Evolutionary conservation across 78 protist species (phyloP).

Genomic region (Dictyostelium discoideum): DNA sequence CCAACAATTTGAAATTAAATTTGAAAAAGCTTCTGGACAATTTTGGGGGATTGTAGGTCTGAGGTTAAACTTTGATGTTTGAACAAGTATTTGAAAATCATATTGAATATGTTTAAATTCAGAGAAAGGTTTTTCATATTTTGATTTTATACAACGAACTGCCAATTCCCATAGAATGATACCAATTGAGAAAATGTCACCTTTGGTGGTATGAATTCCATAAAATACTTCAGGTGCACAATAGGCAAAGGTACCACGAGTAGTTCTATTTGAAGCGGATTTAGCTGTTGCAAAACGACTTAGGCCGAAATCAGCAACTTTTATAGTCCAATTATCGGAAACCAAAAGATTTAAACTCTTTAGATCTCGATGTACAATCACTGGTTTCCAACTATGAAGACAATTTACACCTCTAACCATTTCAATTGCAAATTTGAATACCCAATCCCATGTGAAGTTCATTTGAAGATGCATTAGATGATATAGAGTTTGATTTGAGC

Average conservation of each 20-base stretch:
- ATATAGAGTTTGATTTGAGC: slow-evolving; percentile 74
- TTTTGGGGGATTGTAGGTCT: slow-evolving; percentile 83
- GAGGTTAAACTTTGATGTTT: slow-evolving; percentile 31
- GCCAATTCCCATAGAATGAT: slow-evolving; percentile 77
- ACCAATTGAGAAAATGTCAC: slow-evolving; percentile 77
- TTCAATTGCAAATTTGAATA: slow-evolving; percentile 58
- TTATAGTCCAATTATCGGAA: slow-evolving; percentile 54
- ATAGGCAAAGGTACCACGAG: slow-evolving; percentile 79
- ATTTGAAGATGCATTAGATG: slow-evolving; percentile 62
- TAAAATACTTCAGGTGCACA: slow-evolving; percentile 81
- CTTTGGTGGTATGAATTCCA: slow-evolving; percentile 71
- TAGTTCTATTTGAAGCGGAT: slow-evolving; percentile 31
- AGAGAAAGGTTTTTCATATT: slow-evolving; percentile 77
- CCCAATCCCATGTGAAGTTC: slow-evolving; percentile 83
- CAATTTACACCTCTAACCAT: slow-evolving; percentile 73
- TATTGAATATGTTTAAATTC: slow-evolving; percentile 79
- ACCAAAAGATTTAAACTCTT: slow-evolving; percentile 73
- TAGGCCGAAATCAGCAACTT: slow-evolving; percentile 66
- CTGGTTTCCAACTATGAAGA: slow-evolving; percentile 86
- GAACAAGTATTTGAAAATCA: slow-evolving; percentile 79
- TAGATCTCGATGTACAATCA: slow-evolving; percentile 84
- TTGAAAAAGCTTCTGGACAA: slow-evolving; percentile 79
- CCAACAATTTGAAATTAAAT: slow-evolving; percentile 73
- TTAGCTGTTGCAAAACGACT: slow-evolving; percentile 55
- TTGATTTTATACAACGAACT: slow-evolving; percentile 66